phyloP scores from a whole-genome alignment of 108 stramenopile species.

The Cyclotella choctawhatcheeana region DNA sequence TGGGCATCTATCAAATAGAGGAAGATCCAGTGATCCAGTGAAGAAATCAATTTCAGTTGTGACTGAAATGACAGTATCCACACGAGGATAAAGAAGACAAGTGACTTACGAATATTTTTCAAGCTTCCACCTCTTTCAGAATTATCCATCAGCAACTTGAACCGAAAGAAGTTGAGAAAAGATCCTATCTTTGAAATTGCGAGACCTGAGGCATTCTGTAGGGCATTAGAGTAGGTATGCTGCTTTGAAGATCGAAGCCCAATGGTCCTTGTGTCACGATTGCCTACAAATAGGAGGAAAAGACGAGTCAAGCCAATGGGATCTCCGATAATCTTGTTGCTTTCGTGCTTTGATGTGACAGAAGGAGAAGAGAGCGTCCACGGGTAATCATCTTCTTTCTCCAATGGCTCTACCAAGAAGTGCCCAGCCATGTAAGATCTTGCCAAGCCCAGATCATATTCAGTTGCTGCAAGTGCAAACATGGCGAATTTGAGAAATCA shows the following conservation, averaged over 20 bases:
- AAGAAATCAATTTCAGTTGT: neutral
- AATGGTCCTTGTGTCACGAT: slow-evolving; percentile 66
- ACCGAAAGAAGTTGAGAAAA: slow-evolving; percentile 84
- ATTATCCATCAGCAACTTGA: slow-evolving; percentile 92
- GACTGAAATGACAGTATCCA: neutral
- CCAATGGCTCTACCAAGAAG: slow-evolving; percentile 78
- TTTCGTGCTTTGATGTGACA: slow-evolving; percentile 37
- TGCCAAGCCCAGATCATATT: slow-evolving; percentile 92
- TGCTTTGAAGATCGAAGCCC: slow-evolving; percentile 60
- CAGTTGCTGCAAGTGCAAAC: too few species aligned
- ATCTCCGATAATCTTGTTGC: slow-evolving; percentile 72
- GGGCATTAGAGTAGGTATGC: slow-evolving; percentile 63
- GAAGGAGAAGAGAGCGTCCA: slow-evolving; percentile 48
- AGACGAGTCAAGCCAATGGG: slow-evolving; percentile 81
- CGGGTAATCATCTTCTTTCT: slow-evolving; percentile 61
- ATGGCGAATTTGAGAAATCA: too few species aligned
- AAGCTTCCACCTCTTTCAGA: slow-evolving; percentile 81
- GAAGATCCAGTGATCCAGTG: neutral
- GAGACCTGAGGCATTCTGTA: slow-evolving; percentile 76
- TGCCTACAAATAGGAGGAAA: slow-evolving; percentile 86
- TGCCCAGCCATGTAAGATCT: slow-evolving; percentile 92
- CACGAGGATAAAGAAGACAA: neutral
- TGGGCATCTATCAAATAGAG: slow-evolving; percentile 71
- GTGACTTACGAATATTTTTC: slow-evolving; percentile 32
- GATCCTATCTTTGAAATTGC: slow-evolving; percentile 87